A percentile compares a stretch with the other conserved stretches of the same genome.
Conservation (phyloP, 257 asterid species). For the Thymus quinquecostatus region DNA sequence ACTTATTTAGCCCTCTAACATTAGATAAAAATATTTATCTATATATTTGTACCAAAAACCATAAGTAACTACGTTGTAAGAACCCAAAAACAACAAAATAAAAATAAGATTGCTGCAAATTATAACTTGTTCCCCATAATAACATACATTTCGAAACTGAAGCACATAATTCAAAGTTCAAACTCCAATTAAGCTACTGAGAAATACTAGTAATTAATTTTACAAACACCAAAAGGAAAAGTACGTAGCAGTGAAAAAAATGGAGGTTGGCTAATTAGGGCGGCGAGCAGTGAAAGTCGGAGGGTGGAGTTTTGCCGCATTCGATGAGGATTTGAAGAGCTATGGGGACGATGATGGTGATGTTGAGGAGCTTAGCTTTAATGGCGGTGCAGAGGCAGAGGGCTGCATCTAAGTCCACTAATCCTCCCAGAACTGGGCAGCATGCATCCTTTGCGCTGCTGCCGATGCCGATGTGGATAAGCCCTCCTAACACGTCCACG, state of each 20-base stretch:
- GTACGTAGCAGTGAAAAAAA: not conserved
- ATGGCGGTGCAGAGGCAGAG: slow-evolving; percentile 76
- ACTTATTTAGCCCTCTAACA: too few species aligned
- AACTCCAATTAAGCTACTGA: too few species aligned
- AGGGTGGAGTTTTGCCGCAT: slow-evolving; percentile 71
- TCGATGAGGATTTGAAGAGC: slow-evolving; percentile 66
- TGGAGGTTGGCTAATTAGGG: not conserved
- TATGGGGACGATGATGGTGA: slow-evolving; percentile 57
- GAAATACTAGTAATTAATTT: too few species aligned
- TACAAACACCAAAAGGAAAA: too few species aligned
- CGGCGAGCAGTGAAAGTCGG: slow-evolving; percentile 60
- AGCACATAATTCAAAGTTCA: too few species aligned
- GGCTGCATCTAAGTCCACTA: slow-evolving; percentile 57
- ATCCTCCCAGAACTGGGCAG: slow-evolving; percentile 52
- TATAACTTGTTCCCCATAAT: too few species aligned
- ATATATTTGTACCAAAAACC: too few species aligned
- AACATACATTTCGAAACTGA: too few species aligned
- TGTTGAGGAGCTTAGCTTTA: slow-evolving; percentile 62
- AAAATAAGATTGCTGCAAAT: too few species aligned
- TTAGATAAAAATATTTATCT: too few species aligned
- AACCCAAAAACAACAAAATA: too few species aligned
- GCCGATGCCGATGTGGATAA: slow-evolving; percentile 64
- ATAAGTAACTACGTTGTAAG: too few species aligned
- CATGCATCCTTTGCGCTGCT: slow-evolving; percentile 54
- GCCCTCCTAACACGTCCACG: slow-evolving; percentile 59